A percentile compares a stretch with the other conserved stretches of the same genome.
phyloP scores from a whole-genome alignment of 2,329 filamentous ascomycete genomes.

The Colletotrichum sidae region DNA sequence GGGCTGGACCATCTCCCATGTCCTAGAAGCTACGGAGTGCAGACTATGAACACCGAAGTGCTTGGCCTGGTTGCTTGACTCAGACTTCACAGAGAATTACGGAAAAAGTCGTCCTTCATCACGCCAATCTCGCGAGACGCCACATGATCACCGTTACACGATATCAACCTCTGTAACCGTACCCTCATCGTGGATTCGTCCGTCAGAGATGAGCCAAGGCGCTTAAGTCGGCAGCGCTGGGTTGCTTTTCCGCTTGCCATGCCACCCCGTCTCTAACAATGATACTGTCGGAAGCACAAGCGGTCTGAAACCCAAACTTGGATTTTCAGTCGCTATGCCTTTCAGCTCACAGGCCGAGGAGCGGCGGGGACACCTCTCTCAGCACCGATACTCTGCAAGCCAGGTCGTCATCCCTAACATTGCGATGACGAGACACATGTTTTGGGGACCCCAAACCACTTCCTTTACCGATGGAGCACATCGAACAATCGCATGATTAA shows the following conservation, averaged over 20 bases:
- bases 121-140: constrained; percentile 12
- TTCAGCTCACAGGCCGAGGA: no score
- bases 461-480: no score
- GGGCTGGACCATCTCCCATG: no score
- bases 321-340: background rate
- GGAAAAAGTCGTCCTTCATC: constrained; percentile 10
- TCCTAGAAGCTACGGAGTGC: no score
- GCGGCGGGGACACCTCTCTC: no score
- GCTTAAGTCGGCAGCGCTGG: constrained; percentile 1
- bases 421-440: no score
- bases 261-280: constrained; percentile 6
- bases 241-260: constrained; percentile 22
- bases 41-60: no score
- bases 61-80: no score
- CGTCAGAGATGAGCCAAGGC: constrained; percentile 16
- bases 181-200: constrained; percentile 11
- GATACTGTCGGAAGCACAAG: constrained; percentile 13
- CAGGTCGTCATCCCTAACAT: no score
- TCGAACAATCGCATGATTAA: no score
- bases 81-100: background rate
- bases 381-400: no score
- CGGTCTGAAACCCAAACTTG: constrained; percentile 14
- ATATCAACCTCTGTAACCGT: background rate
- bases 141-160: constrained; percentile 19
- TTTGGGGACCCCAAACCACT: no score